Base-by-base conservation (phyloP, 495 filamentous ascomycete species). In the Aspergillus bertholletiae region DNA sequence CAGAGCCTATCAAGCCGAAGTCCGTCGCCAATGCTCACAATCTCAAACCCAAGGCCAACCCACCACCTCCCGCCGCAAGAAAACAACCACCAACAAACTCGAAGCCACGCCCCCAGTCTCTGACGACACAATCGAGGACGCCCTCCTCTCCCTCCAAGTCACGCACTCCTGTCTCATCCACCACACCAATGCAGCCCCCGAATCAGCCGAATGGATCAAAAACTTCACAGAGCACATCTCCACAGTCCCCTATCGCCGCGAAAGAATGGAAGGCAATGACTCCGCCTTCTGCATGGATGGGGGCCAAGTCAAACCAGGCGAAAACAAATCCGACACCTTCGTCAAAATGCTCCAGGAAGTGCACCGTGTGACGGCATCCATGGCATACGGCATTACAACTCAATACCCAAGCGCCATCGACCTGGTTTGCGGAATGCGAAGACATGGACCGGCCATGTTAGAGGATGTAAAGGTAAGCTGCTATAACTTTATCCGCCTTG, bases 221-320 rank as follows among this genome's bases (percentile, higher is more conserved):
- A 80, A 81, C 34, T 93, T 94, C 66, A 94, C 90, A 1, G 84
- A 91, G 61, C 86, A 94, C 56, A 84, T 96, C 57, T 86, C 85
- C 34, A 88, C 85, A 0, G 84, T 88, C 26, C 89, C 88, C 0
- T 93, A 93, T 62, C 81, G 78, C 12, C 70, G 62, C 6, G 69
- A 81, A 54, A 71, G 71, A 18, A 75, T 79, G 70, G 62, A 67
- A 18, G 63, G 59, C 1, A 72, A 77, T 30, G 75, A 80, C 28
- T 83, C 86, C 7, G 79, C 82, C 3, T 94, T 94, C 72, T 93
- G 90, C 70, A 91, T 93, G 84, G 90, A 91, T 35, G 70, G 74
- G 0, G 90, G 90, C 0, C 90, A 94, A 64, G 88, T 94, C 30
- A 87, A 85, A 46, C 79, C 85, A 0, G 90, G 89, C 40, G 80